These are phyloP conservation scores for Vaccinium macrocarpon DNA, from an alignment of 148 eudicot genomes.

Conservation along the genomic window DNA sequence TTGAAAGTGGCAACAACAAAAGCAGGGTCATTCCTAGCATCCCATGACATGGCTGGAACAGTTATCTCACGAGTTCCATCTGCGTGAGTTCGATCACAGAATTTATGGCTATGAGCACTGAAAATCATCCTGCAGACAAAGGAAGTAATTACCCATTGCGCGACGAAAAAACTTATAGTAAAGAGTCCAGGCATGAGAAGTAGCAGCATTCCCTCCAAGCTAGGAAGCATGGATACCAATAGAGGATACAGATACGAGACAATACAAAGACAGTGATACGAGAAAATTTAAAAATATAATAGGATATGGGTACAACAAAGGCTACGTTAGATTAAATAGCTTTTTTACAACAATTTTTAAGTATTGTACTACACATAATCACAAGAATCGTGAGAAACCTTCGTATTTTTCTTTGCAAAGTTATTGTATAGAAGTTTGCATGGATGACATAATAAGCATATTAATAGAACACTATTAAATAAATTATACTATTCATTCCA, in stretches of 20 bases:
- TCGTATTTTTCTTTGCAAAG: neutral
- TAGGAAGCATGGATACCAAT: neutral
- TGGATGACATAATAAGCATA: too few species aligned
- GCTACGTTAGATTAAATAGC: too few species aligned
- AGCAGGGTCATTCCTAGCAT: slow-evolving; percentile 32
- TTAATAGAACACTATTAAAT: too few species aligned
- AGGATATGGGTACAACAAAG: too few species aligned
- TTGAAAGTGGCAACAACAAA: slow-evolving; percentile 34
- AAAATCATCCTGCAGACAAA: slow-evolving; percentile 25
- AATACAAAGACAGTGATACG: too few species aligned
- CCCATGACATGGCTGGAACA: slow-evolving; percentile 43
- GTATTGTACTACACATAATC: neutral
- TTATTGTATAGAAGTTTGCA: neutral
- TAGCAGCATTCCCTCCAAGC: neutral
- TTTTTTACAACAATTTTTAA: too few species aligned
- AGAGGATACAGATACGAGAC: neutral
- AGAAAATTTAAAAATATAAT: too few species aligned
- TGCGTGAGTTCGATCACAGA: slow-evolving; percentile 23
- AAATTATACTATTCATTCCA: neutral
- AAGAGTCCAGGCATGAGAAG: neutral
- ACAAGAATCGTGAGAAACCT: neutral
- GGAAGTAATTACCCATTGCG: neutral
- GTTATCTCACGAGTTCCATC: slow-evolving; percentile 36
- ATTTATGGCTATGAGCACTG: slow-evolving; percentile 31
- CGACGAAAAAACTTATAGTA: neutral